These are phyloP conservation scores for Yamadazyma scolyti DNA, from an alignment of 805 yeast species.

Conservation along the genomic window DNA sequence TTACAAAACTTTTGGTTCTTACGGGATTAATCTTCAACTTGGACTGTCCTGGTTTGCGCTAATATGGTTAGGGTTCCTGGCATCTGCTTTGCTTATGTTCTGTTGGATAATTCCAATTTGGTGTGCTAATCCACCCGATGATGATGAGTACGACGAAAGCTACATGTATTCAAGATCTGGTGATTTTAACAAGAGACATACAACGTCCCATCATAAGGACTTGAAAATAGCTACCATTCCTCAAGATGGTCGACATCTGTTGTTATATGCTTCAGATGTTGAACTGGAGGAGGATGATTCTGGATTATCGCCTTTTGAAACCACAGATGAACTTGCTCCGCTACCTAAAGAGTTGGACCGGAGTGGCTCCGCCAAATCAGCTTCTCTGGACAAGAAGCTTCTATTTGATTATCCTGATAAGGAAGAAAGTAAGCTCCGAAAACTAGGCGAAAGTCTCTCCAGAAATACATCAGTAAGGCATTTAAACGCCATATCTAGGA, in stretches of 20 bases:
- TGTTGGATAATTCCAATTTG: constrained; percentile 38
- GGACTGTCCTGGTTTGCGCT: constrained; percentile 42
- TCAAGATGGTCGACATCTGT: too few species aligned
- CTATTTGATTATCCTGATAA: too few species aligned
- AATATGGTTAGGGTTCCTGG: constrained; percentile 33
- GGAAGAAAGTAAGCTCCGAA: constrained; percentile 24
- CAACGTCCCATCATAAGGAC: too few species aligned
- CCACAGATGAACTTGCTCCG: too few species aligned
- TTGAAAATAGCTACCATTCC: too few species aligned
- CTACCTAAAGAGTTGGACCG: too few species aligned
- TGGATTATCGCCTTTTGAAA: too few species aligned
- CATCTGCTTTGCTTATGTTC: constrained; percentile 20
- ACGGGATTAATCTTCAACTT: constrained; percentile 42
- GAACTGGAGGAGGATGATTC: neutral
- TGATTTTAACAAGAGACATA: constrained; percentile 8
- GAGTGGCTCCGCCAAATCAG: too few species aligned
- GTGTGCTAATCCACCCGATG: constrained; percentile 49
- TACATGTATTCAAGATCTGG: constrained; percentile 10
- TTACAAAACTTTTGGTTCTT: constrained; percentile 32
- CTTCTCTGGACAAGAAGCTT: too few species aligned
- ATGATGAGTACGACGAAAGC: constrained; percentile 16
- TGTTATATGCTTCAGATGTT: neutral
- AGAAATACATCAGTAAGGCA: constrained; percentile 30
- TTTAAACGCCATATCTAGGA: constrained; percentile 11
- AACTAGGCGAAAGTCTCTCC: constrained; percentile 34